phyloP scores from a whole-genome alignment of 2,329 filamentous ascomycete genomes.

The Calonectria fujianensis region DNA sequence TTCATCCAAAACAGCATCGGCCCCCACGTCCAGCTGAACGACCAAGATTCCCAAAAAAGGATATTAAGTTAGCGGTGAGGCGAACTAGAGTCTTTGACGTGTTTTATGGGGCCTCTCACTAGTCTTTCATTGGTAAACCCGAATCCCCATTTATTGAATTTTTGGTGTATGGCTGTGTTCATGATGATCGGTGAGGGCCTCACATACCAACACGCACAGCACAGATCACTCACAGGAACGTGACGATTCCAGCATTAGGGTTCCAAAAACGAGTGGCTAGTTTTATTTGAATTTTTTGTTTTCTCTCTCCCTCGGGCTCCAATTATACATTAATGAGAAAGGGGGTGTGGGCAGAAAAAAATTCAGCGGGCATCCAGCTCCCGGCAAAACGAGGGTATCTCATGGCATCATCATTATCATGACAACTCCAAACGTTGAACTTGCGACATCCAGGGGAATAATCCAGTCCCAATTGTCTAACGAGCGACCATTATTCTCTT shows the following conservation, averaged over 20 bases:
- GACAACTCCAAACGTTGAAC: conserved; percentile 15
- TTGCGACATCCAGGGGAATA: conserved; percentile 2
- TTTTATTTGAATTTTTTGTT: neutral
- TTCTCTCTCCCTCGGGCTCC: conserved; percentile 9
- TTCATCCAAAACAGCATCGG: neutral
- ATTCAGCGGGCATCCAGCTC: conserved; percentile 44
- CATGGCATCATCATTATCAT: conserved; percentile 10
- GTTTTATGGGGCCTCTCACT: neutral
- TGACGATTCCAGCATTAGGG: neutral
- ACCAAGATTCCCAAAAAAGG: neutral
- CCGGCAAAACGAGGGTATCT: conserved; percentile 52
- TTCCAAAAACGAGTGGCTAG: conserved; percentile 20
- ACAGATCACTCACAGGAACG: conserved; percentile 19
- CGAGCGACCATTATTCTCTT: neutral
- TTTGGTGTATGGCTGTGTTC: neutral
- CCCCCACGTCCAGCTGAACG: neutral
- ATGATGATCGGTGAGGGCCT: neutral
- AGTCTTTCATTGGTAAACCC: neutral
- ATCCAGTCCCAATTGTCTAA: conserved; percentile 12
- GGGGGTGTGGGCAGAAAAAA: neutral
- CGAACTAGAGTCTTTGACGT: neutral
- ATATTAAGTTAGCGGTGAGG: neutral
- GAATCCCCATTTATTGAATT: neutral
- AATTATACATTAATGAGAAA: conserved; percentile 46
- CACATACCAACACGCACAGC: neutral